Evolutionary conservation across 2,329 filamentous ascomycete species (phyloP).

Genomic region (Diplodia sapinea): DNA sequence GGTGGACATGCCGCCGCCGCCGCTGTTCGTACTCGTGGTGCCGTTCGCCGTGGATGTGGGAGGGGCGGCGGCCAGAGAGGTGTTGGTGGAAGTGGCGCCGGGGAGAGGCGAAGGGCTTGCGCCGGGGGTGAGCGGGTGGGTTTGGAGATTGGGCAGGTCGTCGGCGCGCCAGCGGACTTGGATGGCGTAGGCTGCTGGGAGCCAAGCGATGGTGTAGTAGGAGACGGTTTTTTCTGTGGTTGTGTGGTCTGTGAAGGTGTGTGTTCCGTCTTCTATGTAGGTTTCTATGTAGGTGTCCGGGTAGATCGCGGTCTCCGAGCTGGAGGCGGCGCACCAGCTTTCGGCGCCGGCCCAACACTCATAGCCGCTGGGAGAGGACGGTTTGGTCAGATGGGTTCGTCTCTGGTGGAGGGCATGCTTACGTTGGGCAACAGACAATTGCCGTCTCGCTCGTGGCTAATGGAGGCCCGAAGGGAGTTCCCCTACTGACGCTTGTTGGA

Average conservation of each 20-base stretch:
- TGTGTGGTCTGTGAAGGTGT: neutral
- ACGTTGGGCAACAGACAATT: neutral
- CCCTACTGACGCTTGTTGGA: neutral
- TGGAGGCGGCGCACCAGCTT: neutral
- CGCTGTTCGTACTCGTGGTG: too few relatives aligned
- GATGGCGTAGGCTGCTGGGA: neutral
- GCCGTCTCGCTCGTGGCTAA: neutral
- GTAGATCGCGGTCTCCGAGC: neutral
- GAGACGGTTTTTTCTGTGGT: too few relatives aligned
- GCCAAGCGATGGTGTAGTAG: too few relatives aligned
- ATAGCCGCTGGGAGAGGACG: neutral
- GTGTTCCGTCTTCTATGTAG: too few relatives aligned
- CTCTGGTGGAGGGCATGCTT: neutral
- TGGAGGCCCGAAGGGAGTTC: neutral
- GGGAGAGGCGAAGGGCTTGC: neutral
- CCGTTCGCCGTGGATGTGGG: neutral
- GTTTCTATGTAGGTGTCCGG: neutral
- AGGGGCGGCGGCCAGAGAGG: neutral
- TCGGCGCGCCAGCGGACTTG: conserved; percentile 4
- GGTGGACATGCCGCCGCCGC: neutral
- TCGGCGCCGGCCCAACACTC: neutral
- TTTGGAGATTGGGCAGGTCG: neutral
- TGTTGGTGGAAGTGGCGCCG: neutral
- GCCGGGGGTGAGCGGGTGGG: neutral
- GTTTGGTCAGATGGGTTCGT: neutral